Evolutionary conservation across 352 stramenopile species (phyloP).

Genomic region (Pythium brassicae): DNA sequence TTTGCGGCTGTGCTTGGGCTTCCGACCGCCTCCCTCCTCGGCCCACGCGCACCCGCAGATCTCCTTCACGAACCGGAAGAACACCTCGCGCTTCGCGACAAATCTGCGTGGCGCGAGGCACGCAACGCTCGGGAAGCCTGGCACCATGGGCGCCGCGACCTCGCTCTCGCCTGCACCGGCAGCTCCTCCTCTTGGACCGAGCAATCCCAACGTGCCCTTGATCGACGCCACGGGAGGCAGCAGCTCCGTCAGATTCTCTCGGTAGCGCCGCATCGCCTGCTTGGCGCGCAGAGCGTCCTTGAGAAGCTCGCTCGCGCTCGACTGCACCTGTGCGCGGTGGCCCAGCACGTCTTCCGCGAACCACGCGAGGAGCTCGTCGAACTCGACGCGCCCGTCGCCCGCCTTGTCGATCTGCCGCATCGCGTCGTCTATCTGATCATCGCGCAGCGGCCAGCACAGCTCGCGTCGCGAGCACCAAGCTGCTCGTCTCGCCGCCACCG

Average conservation of each 20-base stretch:
- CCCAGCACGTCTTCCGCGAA: slow-evolving; percentile 30
- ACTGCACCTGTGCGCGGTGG: slow-evolving; percentile 6
- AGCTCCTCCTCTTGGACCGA: neutral
- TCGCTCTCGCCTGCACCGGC: neutral
- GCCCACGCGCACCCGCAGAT: slow-evolving; percentile 45
- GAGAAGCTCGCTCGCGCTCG: slow-evolving; percentile 18
- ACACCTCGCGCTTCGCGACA: slow-evolving; percentile 32
- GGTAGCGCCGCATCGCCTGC: slow-evolving; percentile 36
- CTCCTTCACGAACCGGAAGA: slow-evolving; percentile 46
- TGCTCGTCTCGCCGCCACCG: neutral
- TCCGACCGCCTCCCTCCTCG: slow-evolving; percentile 27
- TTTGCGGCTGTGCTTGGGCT: slow-evolving; percentile 9
- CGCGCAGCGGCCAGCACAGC: slow-evolving; percentile 32
- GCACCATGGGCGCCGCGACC: slow-evolving; percentile 15
- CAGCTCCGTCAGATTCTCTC: slow-evolving; percentile 32
- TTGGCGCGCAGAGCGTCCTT: slow-evolving; percentile 39
- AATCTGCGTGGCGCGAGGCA: slow-evolving; percentile 30
- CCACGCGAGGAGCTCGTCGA: slow-evolving; percentile 38
- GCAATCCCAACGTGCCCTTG: slow-evolving; percentile 6
- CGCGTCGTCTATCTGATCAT: slow-evolving; percentile 25
- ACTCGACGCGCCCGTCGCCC: slow-evolving; percentile 34
- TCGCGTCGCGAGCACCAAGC: slow-evolving; percentile 23
- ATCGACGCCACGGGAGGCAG: slow-evolving; percentile 13
- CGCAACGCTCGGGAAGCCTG: slow-evolving; percentile 28
- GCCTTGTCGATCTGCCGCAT: slow-evolving; percentile 40